Evolutionary conservation across 2,329 filamentous ascomycete genomes (phyloP).

Genomic region (Colletotrichum orbiculare): DNA sequence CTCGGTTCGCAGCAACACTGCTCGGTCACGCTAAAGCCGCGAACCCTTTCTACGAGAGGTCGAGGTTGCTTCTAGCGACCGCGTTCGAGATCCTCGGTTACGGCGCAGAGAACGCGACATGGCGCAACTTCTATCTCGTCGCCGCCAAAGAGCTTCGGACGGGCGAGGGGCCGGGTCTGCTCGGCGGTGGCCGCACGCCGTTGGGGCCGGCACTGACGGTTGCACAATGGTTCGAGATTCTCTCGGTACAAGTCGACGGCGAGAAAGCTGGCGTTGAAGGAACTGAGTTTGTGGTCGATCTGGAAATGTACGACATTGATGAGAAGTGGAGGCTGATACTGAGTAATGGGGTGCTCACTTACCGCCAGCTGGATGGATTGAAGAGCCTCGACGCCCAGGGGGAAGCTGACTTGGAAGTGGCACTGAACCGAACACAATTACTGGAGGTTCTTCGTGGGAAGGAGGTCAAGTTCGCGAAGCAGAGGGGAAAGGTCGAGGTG

Average conservation of each 20-base stretch:
- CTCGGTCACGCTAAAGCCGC: conserved; percentile 5
- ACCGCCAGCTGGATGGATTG: neutral
- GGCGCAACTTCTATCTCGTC: conserved; percentile 50
- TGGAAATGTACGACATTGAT: conserved; percentile 34
- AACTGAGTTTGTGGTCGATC: conserved; percentile 11
- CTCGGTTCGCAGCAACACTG: neutral
- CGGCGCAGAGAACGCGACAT: conserved; percentile 52
- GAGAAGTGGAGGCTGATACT: conserved; percentile 41
- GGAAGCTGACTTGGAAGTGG: neutral
- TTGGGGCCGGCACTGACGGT: conserved; percentile 20
- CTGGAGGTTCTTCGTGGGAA: neutral
- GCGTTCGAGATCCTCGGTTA: conserved; percentile 49
- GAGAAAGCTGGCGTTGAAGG: conserved; percentile 12
- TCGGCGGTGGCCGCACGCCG: conserved; percentile 4
- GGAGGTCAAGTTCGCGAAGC: neutral
- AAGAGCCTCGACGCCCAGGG: neutral
- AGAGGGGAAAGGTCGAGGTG: neutral
- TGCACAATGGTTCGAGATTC: conserved; percentile 26
- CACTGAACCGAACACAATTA: neutral
- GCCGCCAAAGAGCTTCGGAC: conserved; percentile 41
- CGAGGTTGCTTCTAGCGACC: conserved; percentile 42
- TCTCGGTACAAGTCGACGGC: conserved; percentile 27
- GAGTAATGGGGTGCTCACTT: conserved; percentile 36
- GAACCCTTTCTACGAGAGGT: neutral
- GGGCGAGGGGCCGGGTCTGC: conserved; percentile 10